Base-by-base conservation (phyloP, 352 stramenopile genomes). In the Phytophthora lateralis region DNA sequence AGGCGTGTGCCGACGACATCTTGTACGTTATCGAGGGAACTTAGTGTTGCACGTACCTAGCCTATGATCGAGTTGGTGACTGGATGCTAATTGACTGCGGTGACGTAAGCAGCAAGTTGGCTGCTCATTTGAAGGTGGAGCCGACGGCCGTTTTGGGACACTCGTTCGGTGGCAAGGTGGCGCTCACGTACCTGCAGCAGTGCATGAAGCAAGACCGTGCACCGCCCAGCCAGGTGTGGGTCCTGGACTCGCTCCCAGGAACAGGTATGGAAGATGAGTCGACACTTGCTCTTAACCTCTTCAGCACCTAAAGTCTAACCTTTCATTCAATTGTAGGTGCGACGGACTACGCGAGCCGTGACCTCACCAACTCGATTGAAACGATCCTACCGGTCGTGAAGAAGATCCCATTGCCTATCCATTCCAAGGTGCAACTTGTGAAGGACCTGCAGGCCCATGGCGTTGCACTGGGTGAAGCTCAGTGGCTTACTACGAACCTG, bases 401-500 rank as follows among this genome's bases (percentile, higher is more conserved):
- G 67, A 73, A 83, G 50, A 89, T 92, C 21, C 66, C 80, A n/a
- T 32, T 92, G 20, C 85, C 85, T 17, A 91, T 92, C 49, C 59
- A 56, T 14, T 91, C 85, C 30, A 94, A 92, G 66, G 55, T 64
- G 21, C 69, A 92, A 45, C 67, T 94, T 8, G 66, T 92, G 17
- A 71, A 75, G 32, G 76, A 91, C 29, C 55, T 94, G 7, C 79
- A 86, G 29, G 56, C 50, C 29, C 73, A 88, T n/a, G 83, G 83
- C 18, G 72, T 92, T 41, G 71, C 69, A 3, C 66, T 88, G 0
- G 80, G 83, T 39, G 80, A 91, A 55, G 83, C 83, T 3, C 79
- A 94, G 57, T 94, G 85, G 85, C 81, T 94, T 30, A 92, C 85
- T 10, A 94, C 82, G 7, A 94, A 94, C 42, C 59, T 94, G 26